phyloP scores from a whole-genome alignment of 495 filamentous ascomycete genomes.

The Parathielavia appendiculata region DNA sequence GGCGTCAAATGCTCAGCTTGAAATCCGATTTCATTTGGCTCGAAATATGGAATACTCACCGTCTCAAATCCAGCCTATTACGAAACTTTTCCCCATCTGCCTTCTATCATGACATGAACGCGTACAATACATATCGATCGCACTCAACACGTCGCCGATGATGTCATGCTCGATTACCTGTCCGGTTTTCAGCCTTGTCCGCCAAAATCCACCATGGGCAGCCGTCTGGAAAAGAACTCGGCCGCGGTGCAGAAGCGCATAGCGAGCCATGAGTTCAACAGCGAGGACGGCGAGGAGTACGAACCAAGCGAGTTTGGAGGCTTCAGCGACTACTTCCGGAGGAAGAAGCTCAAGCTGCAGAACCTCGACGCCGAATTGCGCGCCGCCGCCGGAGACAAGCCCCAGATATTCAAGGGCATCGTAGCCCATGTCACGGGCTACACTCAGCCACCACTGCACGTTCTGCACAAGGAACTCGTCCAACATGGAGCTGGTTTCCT shows the following conservation, averaged over 20 bases:
- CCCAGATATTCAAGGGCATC: conserved; percentile 81
- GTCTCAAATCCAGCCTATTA: neutral
- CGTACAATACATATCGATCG: neutral
- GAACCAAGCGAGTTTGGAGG: conserved; percentile 80
- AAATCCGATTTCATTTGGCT: no score
- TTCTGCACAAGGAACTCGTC: conserved; percentile 80
- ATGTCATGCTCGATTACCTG: conserved; percentile 15
- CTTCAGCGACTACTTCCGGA: conserved; percentile 81
- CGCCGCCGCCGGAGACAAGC: conserved; percentile 56
- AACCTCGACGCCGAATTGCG: conserved; percentile 83
- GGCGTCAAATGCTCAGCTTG: neutral
- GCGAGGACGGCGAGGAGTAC: conserved; percentile 88
- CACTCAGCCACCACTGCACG: conserved; percentile 82
- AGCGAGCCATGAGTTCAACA: conserved; percentile 55
- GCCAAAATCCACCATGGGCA: conserved; percentile 61
- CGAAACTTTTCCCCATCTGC: neutral
- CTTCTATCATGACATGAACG: neutral
- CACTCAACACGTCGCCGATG: conserved; percentile 4
- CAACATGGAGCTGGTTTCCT: conserved; percentile 87
- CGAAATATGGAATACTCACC: neutral
- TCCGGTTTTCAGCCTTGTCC: neutral
- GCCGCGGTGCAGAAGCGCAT: conserved; percentile 77
- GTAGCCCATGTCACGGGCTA: conserved; percentile 91
- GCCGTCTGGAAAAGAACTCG: conserved; percentile 69
- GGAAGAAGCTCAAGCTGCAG: conserved; percentile 93